Evolutionary conservation across 768 basidiomycete species (phyloP).

Genomic region (Psilocybe sp.): DNA sequence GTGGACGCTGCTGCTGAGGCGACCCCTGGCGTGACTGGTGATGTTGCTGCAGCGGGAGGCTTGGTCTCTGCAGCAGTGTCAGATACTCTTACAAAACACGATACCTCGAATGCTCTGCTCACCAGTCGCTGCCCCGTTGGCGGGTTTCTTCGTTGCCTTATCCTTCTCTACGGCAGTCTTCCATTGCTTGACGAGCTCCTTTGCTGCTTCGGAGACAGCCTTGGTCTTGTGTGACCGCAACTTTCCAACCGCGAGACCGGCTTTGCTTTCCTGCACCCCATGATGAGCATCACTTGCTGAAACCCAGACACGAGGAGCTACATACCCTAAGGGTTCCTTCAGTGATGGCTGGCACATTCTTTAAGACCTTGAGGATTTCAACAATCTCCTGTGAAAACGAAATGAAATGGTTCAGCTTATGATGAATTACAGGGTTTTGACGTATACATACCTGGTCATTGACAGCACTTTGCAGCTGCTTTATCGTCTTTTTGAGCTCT

Average conservation of each 20-base stretch:
- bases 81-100: not conserved
- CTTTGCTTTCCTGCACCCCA: slow-evolving; percentile 76
- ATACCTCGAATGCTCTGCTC: slow-evolving; percentile 1
- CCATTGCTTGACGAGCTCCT: slow-evolving; percentile 91
- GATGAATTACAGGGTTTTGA: slow-evolving; percentile 34
- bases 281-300: slow-evolving; percentile 10
- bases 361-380: slow-evolving; percentile 58
- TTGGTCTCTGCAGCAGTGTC: not conserved
- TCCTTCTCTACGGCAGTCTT: slow-evolving; percentile 82
- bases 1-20: slow-evolving; percentile 23
- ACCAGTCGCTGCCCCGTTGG: slow-evolving; percentile 3
- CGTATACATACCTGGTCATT: slow-evolving; percentile 29
- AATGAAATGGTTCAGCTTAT: slow-evolving; percentile 26
- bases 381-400: slow-evolving; percentile 52
- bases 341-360: slow-evolving; percentile 62
- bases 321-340: slow-evolving; percentile 71
- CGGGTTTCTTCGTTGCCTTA: slow-evolving; percentile 25
- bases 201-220: slow-evolving; percentile 77
- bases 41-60: slow-evolving; percentile 27
- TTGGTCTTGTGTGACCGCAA: slow-evolving; percentile 71
- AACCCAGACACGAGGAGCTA: slow-evolving; percentile 33
- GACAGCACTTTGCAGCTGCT: slow-evolving; percentile 67
- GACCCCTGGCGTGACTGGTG: slow-evolving; percentile 33
- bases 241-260: slow-evolving; percentile 90
- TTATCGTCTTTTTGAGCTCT: slow-evolving; percentile 79